Percentiles rank a stretch among this genome's conserved stretches.
Conservation (phyloP, 305 asterid genomes). For the Fraxinus baroniana region DNA sequence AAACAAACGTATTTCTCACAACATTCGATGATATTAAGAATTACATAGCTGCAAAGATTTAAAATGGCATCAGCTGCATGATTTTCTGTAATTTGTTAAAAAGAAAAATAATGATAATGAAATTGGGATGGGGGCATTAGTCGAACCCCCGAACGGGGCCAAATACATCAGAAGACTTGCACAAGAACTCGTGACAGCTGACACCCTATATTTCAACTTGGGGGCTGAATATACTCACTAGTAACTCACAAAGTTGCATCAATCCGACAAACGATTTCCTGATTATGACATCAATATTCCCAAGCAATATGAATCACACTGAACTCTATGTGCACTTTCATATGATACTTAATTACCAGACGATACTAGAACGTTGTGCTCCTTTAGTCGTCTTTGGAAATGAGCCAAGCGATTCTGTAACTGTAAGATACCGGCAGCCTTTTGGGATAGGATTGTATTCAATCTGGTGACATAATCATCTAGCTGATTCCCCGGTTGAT, state of each 20-base stretch:
- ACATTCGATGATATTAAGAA: not conserved
- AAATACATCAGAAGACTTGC: not conserved
- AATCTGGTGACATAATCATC: conserved; percentile 71
- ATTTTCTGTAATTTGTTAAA: not conserved
- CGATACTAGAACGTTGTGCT: conserved; percentile 83
- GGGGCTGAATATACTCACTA: not conserved
- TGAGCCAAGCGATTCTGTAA: conserved; percentile 80
- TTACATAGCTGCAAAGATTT: not conserved
- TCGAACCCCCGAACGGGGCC: not conserved
- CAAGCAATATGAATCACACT: conserved; percentile 22
- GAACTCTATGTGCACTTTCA: conserved; percentile 12
- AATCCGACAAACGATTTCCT: not conserved
- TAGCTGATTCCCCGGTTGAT: conserved; percentile 89
- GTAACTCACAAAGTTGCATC: not conserved
- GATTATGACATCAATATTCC: conserved; percentile 1
- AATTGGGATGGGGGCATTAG: not conserved
- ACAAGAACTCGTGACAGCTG: not conserved
- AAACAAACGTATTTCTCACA: not conserved
- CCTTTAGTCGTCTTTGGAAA: conserved; percentile 78
- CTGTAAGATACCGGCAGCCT: conserved; percentile 80
- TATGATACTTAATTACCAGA: conserved; percentile 54
- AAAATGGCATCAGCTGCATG: conserved; percentile 1
- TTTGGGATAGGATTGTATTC: conserved; percentile 82
- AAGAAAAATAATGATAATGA: not conserved
- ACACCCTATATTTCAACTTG: not conserved